Conservation (phyloP, 495 filamentous ascomycete species). For the Bacidia gigantensis region DNA sequence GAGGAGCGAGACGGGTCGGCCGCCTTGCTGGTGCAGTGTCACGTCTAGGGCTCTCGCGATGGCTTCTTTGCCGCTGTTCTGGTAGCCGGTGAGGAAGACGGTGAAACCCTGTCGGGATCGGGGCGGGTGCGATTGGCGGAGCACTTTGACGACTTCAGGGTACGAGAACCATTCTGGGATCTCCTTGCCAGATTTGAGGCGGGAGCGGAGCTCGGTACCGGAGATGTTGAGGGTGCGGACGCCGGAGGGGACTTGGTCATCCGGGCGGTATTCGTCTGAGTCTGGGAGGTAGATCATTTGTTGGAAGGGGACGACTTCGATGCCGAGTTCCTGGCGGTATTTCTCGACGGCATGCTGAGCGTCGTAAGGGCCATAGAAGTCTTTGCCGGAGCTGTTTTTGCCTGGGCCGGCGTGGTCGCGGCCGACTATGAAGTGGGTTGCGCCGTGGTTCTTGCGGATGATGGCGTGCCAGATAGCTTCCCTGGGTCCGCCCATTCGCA, state of each 20-base stretch:
- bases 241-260: constrained; percentile 74
- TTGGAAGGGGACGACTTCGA: constrained; percentile 98
- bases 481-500: constrained; percentile 97
- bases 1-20: constrained; percentile 82
- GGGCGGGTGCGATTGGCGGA: constrained; percentile 86
- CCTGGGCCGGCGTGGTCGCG: constrained; percentile 96
- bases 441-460: constrained; percentile 98
- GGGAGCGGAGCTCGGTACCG: constrained; percentile 83
- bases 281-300: constrained; percentile 98
- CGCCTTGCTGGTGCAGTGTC: constrained; percentile 95
- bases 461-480: constrained; percentile 99
- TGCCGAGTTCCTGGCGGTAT: constrained; percentile 89
- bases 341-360: constrained; percentile 97
- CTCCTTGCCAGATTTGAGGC: constrained; percentile 76
- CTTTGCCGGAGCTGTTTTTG: constrained; percentile 87
- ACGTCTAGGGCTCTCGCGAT: constrained; percentile 92
- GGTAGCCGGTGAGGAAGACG: constrained; percentile 92
- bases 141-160: constrained; percentile 91
- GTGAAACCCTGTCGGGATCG: constrained; percentile 89
- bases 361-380: constrained; percentile 98
- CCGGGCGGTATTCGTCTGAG: constrained; percentile 85
- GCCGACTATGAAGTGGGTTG: constrained; percentile 98
- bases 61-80: constrained; percentile 92
- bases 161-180: constrained; percentile 99
- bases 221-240: constrained; percentile 91